Evolutionary conservation across 202 grass and related monocot genomes (phyloP).

Genomic region (Hordeum pubiflorum): DNA sequence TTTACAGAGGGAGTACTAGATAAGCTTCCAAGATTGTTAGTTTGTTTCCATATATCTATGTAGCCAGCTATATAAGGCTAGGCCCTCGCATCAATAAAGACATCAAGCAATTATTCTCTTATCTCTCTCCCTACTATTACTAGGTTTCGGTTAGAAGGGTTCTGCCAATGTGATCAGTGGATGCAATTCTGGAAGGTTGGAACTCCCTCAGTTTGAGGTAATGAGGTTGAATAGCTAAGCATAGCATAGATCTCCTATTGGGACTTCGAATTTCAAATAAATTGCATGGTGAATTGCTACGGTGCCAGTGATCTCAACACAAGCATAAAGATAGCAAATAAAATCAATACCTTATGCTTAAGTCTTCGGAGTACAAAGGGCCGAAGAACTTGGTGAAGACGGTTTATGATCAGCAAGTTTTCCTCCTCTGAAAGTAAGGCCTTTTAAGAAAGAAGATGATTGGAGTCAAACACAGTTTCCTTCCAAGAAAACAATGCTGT

Average conservation of each 20-base stretch:
- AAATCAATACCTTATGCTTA: slow-evolving; percentile 88
- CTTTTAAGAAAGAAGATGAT: slow-evolving; percentile 43
- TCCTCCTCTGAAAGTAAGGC: slow-evolving; percentile 98
- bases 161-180: not conserved
- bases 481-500: slow-evolving; percentile 7
- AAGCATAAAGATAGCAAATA: slow-evolving; percentile 19
- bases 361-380: slow-evolving; percentile 98
- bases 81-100: not conserved
- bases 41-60: not conserved
- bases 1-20: not conserved
- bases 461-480: slow-evolving; percentile 12
- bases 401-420: slow-evolving; percentile 99
- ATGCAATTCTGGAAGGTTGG: not conserved
- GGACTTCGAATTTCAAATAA: not conserved
- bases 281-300: not conserved
- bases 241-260: not conserved
- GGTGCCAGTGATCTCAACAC: slow-evolving; percentile 21
- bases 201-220: not conserved
- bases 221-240: not conserved
- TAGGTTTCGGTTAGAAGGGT: not conserved
- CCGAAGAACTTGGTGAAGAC: slow-evolving; percentile 99
- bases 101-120: not conserved
- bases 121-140: not conserved
- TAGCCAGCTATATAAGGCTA: not conserved
- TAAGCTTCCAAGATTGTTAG: not conserved